These are phyloP conservation scores for Oenanthe sinensis DNA, from an alignment of 129 eudicot species.

Conservation along the genomic window DNA sequence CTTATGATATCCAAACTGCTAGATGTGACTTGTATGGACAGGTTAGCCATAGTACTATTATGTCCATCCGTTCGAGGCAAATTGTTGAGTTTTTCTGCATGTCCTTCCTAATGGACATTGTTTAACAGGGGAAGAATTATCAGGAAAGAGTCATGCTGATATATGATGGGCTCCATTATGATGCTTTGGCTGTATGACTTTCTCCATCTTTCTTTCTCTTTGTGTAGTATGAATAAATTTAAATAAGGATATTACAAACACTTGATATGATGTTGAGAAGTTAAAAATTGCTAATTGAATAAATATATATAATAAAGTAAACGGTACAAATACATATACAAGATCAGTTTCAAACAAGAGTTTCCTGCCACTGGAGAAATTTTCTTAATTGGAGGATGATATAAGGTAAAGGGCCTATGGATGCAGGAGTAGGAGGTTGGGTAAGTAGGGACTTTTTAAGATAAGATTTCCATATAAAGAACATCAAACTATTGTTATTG, in stretches of 20 bases:
- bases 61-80: not conserved
- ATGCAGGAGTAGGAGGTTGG: too few species aligned
- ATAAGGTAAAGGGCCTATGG: too few species aligned
- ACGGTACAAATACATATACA: too few species aligned
- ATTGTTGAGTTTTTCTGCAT: not conserved
- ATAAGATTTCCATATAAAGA: not conserved
- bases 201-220: slow-evolving; percentile 10
- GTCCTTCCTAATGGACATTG: not conserved
- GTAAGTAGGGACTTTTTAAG: not conserved
- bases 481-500: not conserved
- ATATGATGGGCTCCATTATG: slow-evolving; percentile 95
- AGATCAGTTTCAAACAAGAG: too few species aligned
- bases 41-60: slow-evolving; percentile 33
- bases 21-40: slow-evolving; percentile 97
- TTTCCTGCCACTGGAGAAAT: too few species aligned
- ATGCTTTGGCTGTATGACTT: slow-evolving; percentile 85
- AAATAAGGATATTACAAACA: not conserved
- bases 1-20: slow-evolving; percentile 94
- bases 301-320: too few species aligned
- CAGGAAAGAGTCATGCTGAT: slow-evolving; percentile 87
- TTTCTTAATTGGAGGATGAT: too few species aligned
- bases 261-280: too few species aligned
- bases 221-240: not conserved
- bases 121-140: slow-evolving; percentile 60
- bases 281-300: too few species aligned